Conservation (phyloP, 345 rosid species). For the Populus davidiana region DNA sequence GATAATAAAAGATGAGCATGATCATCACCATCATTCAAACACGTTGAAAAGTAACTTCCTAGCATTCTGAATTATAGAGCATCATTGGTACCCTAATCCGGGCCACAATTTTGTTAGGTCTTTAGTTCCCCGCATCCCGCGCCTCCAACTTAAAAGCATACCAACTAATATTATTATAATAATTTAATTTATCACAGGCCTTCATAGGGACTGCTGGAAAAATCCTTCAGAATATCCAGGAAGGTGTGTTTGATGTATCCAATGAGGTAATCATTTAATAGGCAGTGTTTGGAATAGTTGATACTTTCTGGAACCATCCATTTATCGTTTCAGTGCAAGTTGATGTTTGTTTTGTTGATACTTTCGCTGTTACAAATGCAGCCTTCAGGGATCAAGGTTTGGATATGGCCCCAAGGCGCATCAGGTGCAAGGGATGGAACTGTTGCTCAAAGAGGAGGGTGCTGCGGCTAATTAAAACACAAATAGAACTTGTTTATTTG, state of each 20-base stretch:
- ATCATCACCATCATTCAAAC: too few relatives aligned
- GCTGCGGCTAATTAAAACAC: constrained; percentile 46
- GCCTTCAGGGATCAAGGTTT: constrained; percentile 82
- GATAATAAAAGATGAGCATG: too few relatives aligned
- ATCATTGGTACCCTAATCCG: neutral
- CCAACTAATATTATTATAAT: neutral
- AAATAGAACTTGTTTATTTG: constrained; percentile 3
- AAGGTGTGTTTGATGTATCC: constrained; percentile 78
- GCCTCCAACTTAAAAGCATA: neutral
- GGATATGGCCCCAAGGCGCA: constrained; percentile 79
- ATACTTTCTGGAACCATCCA: neutral
- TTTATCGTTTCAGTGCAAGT: neutral
- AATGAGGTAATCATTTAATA: constrained; percentile 53
- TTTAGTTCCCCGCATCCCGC: neutral
- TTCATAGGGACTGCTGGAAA: constrained; percentile 82
- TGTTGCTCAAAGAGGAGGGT: constrained; percentile 64
- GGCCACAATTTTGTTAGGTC: neutral
- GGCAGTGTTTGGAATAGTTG: neutral
- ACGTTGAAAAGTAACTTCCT: too few relatives aligned
- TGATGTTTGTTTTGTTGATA: neutral
- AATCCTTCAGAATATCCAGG: constrained; percentile 87
- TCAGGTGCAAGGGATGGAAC: constrained; percentile 71
- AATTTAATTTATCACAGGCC: constrained; percentile 47
- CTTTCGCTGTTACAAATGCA: constrained; percentile 30
- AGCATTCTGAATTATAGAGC: too few relatives aligned